These are phyloP conservation scores for Sclerotinia borealis DNA, from an alignment of 2,329 filamentous ascomycete species.

Conservation along the genomic window DNA sequence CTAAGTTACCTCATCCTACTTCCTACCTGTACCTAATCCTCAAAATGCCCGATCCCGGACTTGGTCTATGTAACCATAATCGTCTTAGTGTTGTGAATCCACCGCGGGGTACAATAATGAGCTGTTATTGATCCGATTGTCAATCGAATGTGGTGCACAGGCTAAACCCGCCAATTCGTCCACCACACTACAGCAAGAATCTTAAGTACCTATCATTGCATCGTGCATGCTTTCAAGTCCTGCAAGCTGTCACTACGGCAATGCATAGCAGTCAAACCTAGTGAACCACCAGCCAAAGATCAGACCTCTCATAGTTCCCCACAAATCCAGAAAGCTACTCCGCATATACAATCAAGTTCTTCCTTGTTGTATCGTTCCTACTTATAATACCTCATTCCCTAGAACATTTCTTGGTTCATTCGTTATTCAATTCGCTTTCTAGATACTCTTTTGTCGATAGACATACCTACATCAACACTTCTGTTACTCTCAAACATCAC, in stretches of 20 bases:
- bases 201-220: not conserved
- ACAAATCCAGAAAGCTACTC: not conserved
- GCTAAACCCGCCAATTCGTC: not conserved
- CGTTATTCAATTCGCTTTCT: not conserved
- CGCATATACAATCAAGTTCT: not conserved
- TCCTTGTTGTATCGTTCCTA: not conserved
- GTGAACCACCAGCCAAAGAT: not conserved
- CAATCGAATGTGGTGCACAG: not conserved
- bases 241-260: not conserved
- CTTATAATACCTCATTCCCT: not conserved
- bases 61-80: not conserved
- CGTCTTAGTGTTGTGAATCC: not conserved
- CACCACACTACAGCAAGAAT: not conserved
- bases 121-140: constrained; percentile 4
- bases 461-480: not conserved
- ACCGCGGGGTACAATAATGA: constrained; percentile 7
- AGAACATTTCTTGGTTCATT: not conserved
- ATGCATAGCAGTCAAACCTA: not conserved
- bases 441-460: not conserved
- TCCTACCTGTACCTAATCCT: not conserved
- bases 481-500: not conserved
- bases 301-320: not conserved
- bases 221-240: not conserved
- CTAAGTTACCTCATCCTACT: not conserved
- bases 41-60: not conserved